A percentile compares a stretch with the other conserved stretches of the same genome.
These are phyloP conservation scores for Beauveria australis DNA, from an alignment of 2,329 filamentous ascomycete species.

Conservation along the genomic window DNA sequence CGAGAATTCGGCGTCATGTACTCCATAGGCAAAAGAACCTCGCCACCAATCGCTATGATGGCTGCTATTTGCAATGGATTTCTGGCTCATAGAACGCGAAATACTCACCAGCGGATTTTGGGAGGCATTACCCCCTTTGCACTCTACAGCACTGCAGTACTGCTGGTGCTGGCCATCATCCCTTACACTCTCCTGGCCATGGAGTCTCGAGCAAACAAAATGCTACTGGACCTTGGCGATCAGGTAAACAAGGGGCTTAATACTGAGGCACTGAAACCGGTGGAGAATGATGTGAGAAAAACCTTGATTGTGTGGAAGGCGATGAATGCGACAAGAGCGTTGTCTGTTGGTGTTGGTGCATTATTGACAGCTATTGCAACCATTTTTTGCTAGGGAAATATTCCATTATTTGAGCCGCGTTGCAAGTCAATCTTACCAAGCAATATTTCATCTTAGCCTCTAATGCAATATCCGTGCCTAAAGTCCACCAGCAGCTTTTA, in stretches of 20 bases:
- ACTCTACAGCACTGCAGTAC: not conserved
- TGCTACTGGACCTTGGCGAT: not conserved
- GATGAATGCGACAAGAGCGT: not conserved
- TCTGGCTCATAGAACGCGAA: not conserved
- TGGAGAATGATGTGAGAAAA: not conserved
- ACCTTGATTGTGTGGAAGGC: not conserved
- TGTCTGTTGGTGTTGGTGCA: not conserved
- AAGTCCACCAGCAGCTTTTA: not conserved
- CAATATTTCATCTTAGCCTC: not conserved
- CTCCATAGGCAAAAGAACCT: not conserved
- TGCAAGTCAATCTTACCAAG: not conserved
- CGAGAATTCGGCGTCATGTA: not conserved
- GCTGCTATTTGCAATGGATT: not conserved
- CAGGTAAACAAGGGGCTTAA: not conserved
- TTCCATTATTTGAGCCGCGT: not conserved
- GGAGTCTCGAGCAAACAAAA: not conserved
- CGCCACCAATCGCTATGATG: not conserved
- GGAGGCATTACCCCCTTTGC: not conserved
- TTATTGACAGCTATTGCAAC: not conserved
- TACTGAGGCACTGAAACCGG: not conserved
- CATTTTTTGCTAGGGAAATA: not conserved
- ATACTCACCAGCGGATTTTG: not conserved
- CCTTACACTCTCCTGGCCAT: not conserved
- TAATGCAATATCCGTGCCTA: not conserved
- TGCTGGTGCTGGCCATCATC: not conserved